Evolutionary conservation across 768 basidiomycete genomes (phyloP).

Genomic region (Mycena rebaudengoi): DNA sequence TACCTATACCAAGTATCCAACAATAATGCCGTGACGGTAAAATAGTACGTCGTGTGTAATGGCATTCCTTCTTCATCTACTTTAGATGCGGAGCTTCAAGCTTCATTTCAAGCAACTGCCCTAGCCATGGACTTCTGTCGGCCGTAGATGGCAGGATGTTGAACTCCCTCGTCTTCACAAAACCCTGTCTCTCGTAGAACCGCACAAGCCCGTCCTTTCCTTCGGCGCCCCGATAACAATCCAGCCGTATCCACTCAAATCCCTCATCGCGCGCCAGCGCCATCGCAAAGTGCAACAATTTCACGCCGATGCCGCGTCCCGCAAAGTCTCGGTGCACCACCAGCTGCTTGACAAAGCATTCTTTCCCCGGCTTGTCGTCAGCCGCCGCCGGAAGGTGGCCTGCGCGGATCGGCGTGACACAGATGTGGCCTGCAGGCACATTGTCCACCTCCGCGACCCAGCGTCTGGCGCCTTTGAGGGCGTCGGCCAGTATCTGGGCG

Average conservation of each 20-base stretch:
- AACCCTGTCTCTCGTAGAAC: constrained; percentile 18
- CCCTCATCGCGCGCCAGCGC: constrained; percentile 13
- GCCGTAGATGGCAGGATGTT: background rate
- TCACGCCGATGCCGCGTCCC: constrained; percentile 18
- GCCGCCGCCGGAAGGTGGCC: constrained; percentile 13
- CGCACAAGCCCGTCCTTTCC: constrained; percentile 22
- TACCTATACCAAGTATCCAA: too few species aligned
- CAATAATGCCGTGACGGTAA: too few species aligned
- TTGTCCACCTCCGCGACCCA: constrained; percentile 24
- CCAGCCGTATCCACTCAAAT: constrained; percentile 18
- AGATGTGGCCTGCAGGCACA: constrained; percentile 6
- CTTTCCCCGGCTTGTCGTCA: constrained; percentile 21
- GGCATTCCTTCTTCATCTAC: too few species aligned
- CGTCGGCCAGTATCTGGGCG: background rate
- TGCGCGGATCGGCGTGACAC: constrained; percentile 16
- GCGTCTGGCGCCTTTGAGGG: constrained; percentile 1
- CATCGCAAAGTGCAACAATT: constrained; percentile 10
- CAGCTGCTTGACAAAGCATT: constrained; percentile 14
- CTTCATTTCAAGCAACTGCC: constrained; percentile 22
- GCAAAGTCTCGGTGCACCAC: constrained; percentile 9
- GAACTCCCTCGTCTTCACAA: constrained; percentile 16
- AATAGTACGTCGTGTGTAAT: too few species aligned
- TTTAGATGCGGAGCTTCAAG: too few species aligned
- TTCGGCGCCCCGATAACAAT: constrained; percentile 21
- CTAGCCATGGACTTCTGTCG: constrained; percentile 5